These are phyloP conservation scores for Ganoderma multipileum DNA, from an alignment of 1,284 basidiomycete genomes.

Conservation along the genomic window DNA sequence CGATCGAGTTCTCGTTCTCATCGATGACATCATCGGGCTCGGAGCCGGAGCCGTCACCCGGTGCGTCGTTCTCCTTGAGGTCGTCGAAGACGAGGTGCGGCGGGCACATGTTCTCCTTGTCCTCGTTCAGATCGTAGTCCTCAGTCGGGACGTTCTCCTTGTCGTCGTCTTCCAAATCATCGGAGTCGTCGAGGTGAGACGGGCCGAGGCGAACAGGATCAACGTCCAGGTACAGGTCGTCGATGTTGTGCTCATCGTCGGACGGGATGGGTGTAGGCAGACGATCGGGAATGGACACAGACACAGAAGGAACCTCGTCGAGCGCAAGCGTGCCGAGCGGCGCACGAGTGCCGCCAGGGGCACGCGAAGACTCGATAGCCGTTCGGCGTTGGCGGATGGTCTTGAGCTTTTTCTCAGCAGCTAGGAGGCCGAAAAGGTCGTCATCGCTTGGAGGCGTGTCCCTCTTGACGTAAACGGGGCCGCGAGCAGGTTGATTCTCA, in stretches of 20 bases:
- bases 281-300: slow-evolving; percentile 24
- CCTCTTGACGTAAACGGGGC: slow-evolving; percentile 10
- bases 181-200: slow-evolving; percentile 11
- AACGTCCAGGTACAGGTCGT: slow-evolving; percentile 35
- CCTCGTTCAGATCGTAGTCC: slow-evolving; percentile 28
- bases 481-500: slow-evolving; percentile 20
- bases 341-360: slow-evolving; percentile 21
- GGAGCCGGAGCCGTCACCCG: slow-evolving; percentile 4
- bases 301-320: slow-evolving; percentile 23
- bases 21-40: slow-evolving; percentile 9
- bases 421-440: slow-evolving; percentile 54
- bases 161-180: slow-evolving; percentile 24
- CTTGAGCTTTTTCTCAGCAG: slow-evolving; percentile 48
- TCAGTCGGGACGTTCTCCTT: slow-evolving; percentile 29
- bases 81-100: slow-evolving; percentile 14
- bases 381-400: slow-evolving; percentile 29
- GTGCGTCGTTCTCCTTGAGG: slow-evolving; percentile 5
- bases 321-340: slow-evolving; percentile 32
- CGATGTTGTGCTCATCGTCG: slow-evolving; percentile 32
- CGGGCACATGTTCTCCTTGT: slow-evolving; percentile 31
- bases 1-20: slow-evolving; percentile 1
- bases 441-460: slow-evolving; percentile 25
- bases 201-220: slow-evolving; percentile 23
- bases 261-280: slow-evolving; percentile 29
- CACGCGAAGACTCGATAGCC: slow-evolving; percentile 20